These are phyloP conservation scores for Monilinia vaccinii-corymbosi DNA, from an alignment of 2,329 filamentous ascomycete species.

Conservation along the genomic window DNA sequence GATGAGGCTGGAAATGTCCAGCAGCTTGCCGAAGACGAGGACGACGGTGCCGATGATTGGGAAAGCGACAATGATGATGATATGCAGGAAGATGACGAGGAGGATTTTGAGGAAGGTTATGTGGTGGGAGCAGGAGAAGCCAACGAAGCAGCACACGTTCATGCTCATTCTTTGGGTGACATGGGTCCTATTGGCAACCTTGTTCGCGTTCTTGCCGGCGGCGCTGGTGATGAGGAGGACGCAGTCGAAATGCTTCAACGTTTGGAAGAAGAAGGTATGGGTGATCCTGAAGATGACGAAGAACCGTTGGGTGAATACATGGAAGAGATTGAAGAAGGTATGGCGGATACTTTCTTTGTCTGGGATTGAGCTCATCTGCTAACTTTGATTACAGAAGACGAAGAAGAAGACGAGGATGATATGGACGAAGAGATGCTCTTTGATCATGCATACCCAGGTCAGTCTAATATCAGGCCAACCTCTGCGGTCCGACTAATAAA, in stretches of 20 bases:
- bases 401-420: conserved; percentile 60
- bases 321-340: conserved; percentile 50
- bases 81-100: conserved; percentile 32
- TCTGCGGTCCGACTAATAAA: conserved; percentile 5
- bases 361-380: conserved; percentile 16
- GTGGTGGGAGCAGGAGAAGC: conserved; percentile 48
- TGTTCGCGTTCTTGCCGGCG: conserved; percentile 40
- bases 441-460: conserved; percentile 47
- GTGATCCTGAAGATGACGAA: conserved; percentile 38
- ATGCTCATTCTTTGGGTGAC: conserved; percentile 35
- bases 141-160: conserved; percentile 41
- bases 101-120: conserved; percentile 45
- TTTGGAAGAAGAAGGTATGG: conserved; percentile 33
- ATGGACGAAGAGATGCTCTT: conserved; percentile 60
- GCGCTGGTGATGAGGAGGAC: conserved; percentile 16
- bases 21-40: conserved; percentile 45
- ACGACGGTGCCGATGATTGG: conserved; percentile 43
- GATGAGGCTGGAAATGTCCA: conserved; percentile 52
- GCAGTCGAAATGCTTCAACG: conserved; percentile 31
- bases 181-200: conserved; percentile 41
- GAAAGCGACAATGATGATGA: conserved; percentile 50
- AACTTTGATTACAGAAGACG: conserved; percentile 40
- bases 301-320: conserved; percentile 40
- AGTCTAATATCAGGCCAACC: conserved; percentile 25
- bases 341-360: conserved; percentile 8